Conservation (phyloP, 805 yeast species). For the Zygosaccharomyces pseudorouxii region DNA sequence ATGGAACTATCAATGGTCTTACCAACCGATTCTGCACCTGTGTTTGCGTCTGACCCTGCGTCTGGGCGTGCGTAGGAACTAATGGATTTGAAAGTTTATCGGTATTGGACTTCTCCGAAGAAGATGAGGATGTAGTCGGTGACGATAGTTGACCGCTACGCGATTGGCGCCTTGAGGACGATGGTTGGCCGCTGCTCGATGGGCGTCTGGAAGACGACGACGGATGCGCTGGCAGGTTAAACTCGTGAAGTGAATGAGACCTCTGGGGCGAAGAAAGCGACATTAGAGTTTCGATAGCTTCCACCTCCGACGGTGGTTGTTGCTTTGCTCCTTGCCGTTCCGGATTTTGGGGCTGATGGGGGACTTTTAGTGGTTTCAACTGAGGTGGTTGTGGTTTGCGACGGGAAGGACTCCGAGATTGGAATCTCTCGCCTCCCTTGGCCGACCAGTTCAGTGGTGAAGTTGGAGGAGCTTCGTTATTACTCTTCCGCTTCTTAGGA, state of each 20-base stretch:
- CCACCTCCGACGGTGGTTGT: conserved; percentile 35
- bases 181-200: neutral
- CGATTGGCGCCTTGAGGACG: neutral
- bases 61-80: neutral
- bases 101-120: conserved; percentile 8
- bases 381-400: conserved; percentile 3
- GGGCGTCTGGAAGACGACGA: neutral
- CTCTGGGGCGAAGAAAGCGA: conserved; percentile 38
- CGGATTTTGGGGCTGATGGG: neutral
- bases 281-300: conserved; percentile 41
- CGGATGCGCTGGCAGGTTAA: conserved; percentile 13
- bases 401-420: neutral
- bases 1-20: conserved; percentile 10
- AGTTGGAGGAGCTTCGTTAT: conserved; percentile 8
- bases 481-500: conserved; percentile 25
- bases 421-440: conserved; percentile 1
- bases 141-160: conserved; percentile 10
- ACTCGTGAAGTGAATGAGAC: conserved; percentile 17
- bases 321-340: conserved; percentile 5
- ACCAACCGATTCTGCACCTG: conserved; percentile 4
- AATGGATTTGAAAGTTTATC: conserved; percentile 1
- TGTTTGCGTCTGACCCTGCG: neutral
- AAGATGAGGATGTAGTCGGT: conserved; percentile 14
- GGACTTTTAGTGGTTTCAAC: conserved; percentile 6
- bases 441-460: conserved; percentile 16